Evolutionary conservation across 495 filamentous ascomycete species (phyloP).

Genomic region (Hypoxylon cercidicola): DNA sequence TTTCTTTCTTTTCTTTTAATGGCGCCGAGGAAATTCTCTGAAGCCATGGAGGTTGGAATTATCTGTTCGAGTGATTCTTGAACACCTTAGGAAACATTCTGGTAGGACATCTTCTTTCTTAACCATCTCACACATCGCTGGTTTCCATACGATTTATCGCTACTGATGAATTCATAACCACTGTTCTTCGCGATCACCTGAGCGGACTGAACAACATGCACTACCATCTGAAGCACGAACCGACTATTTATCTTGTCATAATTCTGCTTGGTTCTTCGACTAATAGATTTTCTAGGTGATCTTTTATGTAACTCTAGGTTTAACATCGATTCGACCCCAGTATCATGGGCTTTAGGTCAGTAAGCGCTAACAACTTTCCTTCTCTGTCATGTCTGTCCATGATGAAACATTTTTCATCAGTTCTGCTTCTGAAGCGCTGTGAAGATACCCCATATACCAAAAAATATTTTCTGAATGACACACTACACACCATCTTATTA

Average conservation of each 20-base stretch:
- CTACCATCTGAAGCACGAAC: conserved; percentile 88
- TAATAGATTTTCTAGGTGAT: conserved; percentile 32
- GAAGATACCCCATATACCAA: conserved; percentile 88
- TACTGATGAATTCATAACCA: conserved; percentile 52
- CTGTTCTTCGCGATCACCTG: conserved; percentile 78
- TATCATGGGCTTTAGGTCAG: conserved; percentile 30
- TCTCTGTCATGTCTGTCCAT: conserved; percentile 54
- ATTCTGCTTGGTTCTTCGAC: conserved; percentile 28
- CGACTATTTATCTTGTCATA: conserved; percentile 35
- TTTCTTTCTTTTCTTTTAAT: too few species aligned
- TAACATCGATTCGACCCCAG: conserved; percentile 22
- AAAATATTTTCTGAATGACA: conserved; percentile 64
- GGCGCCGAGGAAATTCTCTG: too few species aligned
- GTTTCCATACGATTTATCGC: conserved; percentile 20
- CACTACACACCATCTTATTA: background rate
- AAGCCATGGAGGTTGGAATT: too few species aligned
- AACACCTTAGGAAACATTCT: conserved; percentile 1
- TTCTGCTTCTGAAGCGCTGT: conserved; percentile 93
- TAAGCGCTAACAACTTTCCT: conserved; percentile 9
- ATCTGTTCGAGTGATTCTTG: too few species aligned
- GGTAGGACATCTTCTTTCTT: conserved; percentile 18
- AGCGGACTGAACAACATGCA: conserved; percentile 98
- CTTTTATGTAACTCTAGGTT: background rate
- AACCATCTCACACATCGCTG: background rate
- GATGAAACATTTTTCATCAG: conserved; percentile 86